phyloP scores from a whole-genome alignment of 208 protist genomes.

The Zelonia costaricensis region DNA sequence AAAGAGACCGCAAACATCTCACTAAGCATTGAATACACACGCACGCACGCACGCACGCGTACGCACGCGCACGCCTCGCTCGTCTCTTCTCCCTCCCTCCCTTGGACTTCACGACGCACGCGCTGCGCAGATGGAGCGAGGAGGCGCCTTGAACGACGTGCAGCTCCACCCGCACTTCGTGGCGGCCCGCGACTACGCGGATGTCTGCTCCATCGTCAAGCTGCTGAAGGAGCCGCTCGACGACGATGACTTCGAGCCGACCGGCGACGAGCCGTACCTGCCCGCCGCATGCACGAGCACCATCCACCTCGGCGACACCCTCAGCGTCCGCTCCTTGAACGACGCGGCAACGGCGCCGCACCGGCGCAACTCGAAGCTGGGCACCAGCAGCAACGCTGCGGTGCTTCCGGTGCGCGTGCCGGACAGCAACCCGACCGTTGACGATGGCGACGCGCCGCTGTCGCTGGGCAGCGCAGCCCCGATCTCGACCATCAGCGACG shows the following conservation, averaged over 20 bases:
- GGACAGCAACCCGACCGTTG: too few relatives aligned
- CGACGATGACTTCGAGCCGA: constrained; percentile 7
- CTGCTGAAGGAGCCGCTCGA: constrained; percentile 28
- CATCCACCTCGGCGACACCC: constrained; percentile 20
- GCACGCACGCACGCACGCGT: neutral
- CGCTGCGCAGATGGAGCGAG: neutral
- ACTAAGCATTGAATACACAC: too few relatives aligned
- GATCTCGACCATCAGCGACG: neutral
- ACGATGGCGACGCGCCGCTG: too few relatives aligned
- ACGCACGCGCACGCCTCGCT: neutral
- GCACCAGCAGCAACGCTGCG: too few relatives aligned
- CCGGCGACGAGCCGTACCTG: constrained; percentile 15
- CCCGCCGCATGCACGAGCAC: constrained; percentile 15
- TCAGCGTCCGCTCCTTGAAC: neutral
- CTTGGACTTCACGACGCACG: neutral
- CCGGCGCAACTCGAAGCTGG: neutral
- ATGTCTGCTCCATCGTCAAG: constrained; percentile 14
- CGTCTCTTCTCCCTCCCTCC: neutral
- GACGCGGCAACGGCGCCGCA: neutral
- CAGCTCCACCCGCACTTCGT: constrained; percentile 29
- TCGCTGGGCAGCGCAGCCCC: too few relatives aligned
- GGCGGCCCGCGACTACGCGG: constrained; percentile 19
- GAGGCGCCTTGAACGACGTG: constrained; percentile 18
- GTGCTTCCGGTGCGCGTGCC: too few relatives aligned
- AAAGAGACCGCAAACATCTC: neutral